Evolutionary conservation across 371 early-diverging fungal genomes (phyloP), one percentile per base, ranked within the genome.

Genomic region (Mortierella sp.): DNA sequence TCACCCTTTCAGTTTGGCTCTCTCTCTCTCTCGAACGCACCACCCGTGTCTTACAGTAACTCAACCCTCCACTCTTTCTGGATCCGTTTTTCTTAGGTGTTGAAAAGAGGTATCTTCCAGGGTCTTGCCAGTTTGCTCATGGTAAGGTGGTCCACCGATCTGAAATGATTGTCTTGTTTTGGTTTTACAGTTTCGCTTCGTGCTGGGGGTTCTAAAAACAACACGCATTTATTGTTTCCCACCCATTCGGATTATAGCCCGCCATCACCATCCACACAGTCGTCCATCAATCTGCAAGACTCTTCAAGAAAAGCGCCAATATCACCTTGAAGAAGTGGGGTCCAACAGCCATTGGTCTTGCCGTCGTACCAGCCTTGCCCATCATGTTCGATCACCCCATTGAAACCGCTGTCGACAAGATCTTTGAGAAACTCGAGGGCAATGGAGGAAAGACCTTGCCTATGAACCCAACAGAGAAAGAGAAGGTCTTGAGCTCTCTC

Each of bases 381-480:
- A 83, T 79, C 48, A 80, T 93, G 57, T 90, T 90, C 70, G 93
- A 93, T 77, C 86, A 92, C 43, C 90, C 92, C 3, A 81, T 90
- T 24, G 93, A 93, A 66, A 77, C 80, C n/a, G 79, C 82, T 16
- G 82, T 90, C 9, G 92, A 91, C 57, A 81, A 79, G 37, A 80
- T 83, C 12, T 92, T 93, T 73, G 85, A 84, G 54, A 67, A 52
- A 68, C 57, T 74, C 9, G 76, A 74, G 25, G 76, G 76, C 17
- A 64, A 64, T 43, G 76, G 76, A 10, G 76, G 76, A 51, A 74
- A 67, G 68, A 68, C 76, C 14, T 57, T 74, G 37, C 76, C 76
- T 16, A 68, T 74, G 76, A 63, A 74, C 61, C 68, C 76, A 13
- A 28, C 39, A 17, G 68, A 68, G n/a, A 74, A 68, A 58, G 67